A percentile compares a stretch with the other conserved stretches of the same genome.
Conservation (phyloP, 2,329 filamentous ascomycete genomes). For the Fusarium coffeatum region DNA sequence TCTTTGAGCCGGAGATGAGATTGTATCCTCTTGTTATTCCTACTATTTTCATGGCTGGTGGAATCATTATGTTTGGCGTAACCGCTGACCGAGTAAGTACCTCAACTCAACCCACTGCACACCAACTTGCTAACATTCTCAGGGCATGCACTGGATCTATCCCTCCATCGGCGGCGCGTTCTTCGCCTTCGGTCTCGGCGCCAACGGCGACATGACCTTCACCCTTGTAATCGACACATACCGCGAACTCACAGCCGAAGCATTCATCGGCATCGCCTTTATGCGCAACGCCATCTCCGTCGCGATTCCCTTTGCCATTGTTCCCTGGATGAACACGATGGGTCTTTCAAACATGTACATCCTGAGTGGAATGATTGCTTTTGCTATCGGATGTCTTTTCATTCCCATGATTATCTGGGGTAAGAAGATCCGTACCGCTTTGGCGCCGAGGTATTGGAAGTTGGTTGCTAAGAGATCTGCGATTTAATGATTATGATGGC, state of each 20-base stretch:
- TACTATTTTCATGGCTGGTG: constrained; percentile 50
- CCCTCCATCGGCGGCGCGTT: constrained; percentile 53
- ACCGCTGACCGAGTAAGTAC: constrained; percentile 52
- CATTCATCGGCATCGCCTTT: constrained; percentile 50
- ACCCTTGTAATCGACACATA: constrained; percentile 54
- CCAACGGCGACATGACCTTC: constrained; percentile 52
- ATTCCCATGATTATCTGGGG: constrained; percentile 50
- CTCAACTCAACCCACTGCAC: too few species aligned
- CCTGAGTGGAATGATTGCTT: constrained; percentile 38
- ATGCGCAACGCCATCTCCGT: constrained; percentile 49
- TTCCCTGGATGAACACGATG: constrained; percentile 49
- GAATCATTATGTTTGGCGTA: constrained; percentile 55
- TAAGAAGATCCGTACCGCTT: constrained; percentile 43
- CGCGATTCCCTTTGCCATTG: constrained; percentile 46
- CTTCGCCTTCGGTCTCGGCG: constrained; percentile 54
- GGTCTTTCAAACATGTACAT: constrained; percentile 49
- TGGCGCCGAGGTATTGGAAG: constrained; percentile 43
- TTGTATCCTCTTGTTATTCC: constrained; percentile 50
- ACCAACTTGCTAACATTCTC: constrained; percentile 4
- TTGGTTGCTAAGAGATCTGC: constrained; percentile 33
- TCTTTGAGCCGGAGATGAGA: constrained; percentile 60
- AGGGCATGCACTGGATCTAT: constrained; percentile 59
- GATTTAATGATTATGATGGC: constrained; percentile 18
- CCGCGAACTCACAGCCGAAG: constrained; percentile 44
- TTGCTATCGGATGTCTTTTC: constrained; percentile 41